Base-by-base conservation (phyloP, 805 yeast species). In the Suhomyces kilbournensis region DNA sequence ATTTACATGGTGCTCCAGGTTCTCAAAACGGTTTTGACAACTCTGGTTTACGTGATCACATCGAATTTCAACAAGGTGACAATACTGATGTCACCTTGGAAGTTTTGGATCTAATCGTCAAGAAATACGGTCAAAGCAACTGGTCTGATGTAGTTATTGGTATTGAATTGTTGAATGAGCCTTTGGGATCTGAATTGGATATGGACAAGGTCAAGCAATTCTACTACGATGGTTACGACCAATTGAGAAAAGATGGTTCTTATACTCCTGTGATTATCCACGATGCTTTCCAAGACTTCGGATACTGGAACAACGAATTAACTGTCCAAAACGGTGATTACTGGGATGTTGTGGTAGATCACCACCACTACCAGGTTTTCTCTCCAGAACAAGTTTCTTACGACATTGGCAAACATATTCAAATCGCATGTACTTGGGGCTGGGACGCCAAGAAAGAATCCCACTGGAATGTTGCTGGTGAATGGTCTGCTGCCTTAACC, bases 331-430 rank as follows among this genome's bases (percentile, higher is more conserved):
- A 60, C 17, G 64, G 60, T 32, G 54, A 56, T 42, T 78, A 72
- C 65, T 83, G 85, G 83, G 84, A 86, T 63, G 88, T 89, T 50
- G 80, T 88, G 25, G 71, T 90, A 46, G 97, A 92, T 67, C 96
- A 90, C 70, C 97, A 92, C 70, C 90, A 87, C 67, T 92, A 92
- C 74, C 96, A 90, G 73, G 93, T 89, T 19, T 92, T 92, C 70
- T 76, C 84, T 32, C 71, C 76, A 23, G 82, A 75, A 44, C 87
- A 89, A 70, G 76, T 90, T 53, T 62, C 74, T 49, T 77, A 83
- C 62, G 50, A 72, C 48, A 75, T 88, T 49, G 88, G 84, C 58
- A 81, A 83, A 45, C 94, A 87, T 61, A 61, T 93, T 48, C 58
- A 55, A 51, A 54, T 57, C 46, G 75, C 72, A 30, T 67, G 73